A percentile compares a stretch with the other conserved stretches of the same genome.
Conservation (phyloP, 2,329 filamentous ascomycete species). For the Bipolaris sorokiniana region DNA sequence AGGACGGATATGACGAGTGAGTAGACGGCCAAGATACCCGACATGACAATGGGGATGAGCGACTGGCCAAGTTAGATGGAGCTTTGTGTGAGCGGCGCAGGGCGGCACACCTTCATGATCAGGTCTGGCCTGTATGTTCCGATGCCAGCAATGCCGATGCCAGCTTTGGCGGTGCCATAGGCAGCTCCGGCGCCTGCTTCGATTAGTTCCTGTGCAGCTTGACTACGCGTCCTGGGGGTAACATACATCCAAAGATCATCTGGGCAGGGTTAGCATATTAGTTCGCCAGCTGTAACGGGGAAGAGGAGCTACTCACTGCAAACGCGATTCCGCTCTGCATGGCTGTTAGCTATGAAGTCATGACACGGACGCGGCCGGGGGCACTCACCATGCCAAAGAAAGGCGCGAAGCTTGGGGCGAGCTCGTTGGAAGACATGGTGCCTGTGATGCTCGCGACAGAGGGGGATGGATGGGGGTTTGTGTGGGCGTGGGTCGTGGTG, state of each 20-base stretch:
- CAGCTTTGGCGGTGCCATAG: constrained; percentile 86
- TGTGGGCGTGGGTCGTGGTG: constrained; percentile 5
- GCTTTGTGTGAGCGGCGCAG: background rate
- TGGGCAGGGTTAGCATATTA: constrained; percentile 36
- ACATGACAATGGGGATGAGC: constrained; percentile 92
- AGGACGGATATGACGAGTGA: constrained; percentile 95
- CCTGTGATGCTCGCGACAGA: constrained; percentile 3
- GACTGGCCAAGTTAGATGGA: constrained; percentile 61
- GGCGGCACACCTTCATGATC: constrained; percentile 78
- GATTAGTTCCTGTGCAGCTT: constrained; percentile 26
- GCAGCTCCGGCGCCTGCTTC: constrained; percentile 72
- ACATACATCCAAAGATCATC: constrained; percentile 84
- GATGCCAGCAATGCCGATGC: constrained; percentile 85
- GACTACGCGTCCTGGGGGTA: constrained; percentile 3
- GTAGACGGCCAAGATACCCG: constrained; percentile 98
- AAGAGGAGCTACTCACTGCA: constrained; percentile 56
- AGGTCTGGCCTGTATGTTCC: constrained; percentile 84
- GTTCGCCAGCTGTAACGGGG: constrained; percentile 18
- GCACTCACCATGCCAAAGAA: constrained; percentile 83
- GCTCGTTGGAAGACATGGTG: constrained; percentile 32
- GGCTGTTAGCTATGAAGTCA: constrained; percentile 47
- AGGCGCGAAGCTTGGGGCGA: constrained; percentile 79
- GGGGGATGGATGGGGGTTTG: constrained; percentile 4
- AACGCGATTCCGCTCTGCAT: constrained; percentile 75
- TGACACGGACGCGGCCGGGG: constrained; percentile 9